These are phyloP conservation scores for Serendipita sp. DNA, from an alignment of 768 basidiomycete species.

Conservation along the genomic window DNA sequence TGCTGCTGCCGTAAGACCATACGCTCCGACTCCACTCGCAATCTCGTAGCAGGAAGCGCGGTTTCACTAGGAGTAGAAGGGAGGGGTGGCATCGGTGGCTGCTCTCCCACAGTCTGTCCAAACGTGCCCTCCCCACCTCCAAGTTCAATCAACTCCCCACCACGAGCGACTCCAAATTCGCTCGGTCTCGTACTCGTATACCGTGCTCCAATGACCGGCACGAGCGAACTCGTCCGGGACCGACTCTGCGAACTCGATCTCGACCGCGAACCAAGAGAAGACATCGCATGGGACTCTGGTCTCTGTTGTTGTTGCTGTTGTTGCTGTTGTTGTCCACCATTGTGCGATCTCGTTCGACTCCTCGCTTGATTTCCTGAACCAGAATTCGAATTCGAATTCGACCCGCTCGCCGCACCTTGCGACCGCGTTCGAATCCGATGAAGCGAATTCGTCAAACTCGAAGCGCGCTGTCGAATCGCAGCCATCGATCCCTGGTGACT, in stretches of 20 bases:
- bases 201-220: background rate
- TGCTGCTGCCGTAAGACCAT: background rate
- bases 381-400: background rate
- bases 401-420: background rate
- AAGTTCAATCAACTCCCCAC: background rate
- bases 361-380: conserved; percentile 1
- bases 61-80: background rate
- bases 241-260: background rate
- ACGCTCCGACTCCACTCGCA: background rate
- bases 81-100: background rate
- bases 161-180: background rate
- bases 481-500: conserved; percentile 2
- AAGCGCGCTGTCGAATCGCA: background rate
- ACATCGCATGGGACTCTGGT: background rate
- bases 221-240: background rate
- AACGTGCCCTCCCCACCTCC: background rate
- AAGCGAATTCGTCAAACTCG: background rate
- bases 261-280: background rate
- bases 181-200: background rate
- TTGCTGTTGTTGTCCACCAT: background rate
- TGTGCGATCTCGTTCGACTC: background rate
- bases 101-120: background rate
- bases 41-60: background rate
- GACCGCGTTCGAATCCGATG: conserved; percentile 8
- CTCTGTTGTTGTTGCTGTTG: background rate